These are phyloP conservation scores for Cetraspora pellucida DNA, from an alignment of 192 early-diverging fungal species.

Conservation along the genomic window DNA sequence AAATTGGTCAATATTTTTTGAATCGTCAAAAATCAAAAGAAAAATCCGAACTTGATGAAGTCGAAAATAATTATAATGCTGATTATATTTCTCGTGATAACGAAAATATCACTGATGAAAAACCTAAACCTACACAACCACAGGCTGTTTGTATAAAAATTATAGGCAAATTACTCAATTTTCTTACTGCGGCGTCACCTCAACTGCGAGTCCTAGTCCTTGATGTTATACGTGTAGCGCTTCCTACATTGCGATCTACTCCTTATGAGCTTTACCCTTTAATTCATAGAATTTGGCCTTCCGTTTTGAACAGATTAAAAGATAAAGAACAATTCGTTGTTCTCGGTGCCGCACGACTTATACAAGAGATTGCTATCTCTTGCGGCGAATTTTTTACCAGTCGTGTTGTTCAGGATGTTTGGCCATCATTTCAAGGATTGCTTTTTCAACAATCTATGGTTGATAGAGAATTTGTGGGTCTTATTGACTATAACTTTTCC, in stretches of 20 bases:
- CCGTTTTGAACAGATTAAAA: slow-evolving; percentile 44
- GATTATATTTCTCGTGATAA: background rate
- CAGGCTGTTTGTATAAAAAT: slow-evolving; percentile 49
- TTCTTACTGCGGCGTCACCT: slow-evolving; percentile 52
- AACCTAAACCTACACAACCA: slow-evolving; percentile 37
- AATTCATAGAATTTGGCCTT: slow-evolving; percentile 54
- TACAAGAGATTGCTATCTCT: slow-evolving; percentile 40
- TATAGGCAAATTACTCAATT: slow-evolving; percentile 51
- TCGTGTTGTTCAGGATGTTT: slow-evolving; percentile 44
- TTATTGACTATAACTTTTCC: slow-evolving; percentile 1
- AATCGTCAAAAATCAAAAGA: slow-evolving; percentile 38
- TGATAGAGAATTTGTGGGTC: slow-evolving; percentile 11
- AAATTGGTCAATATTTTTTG: slow-evolving; percentile 50
- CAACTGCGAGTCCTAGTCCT: slow-evolving; percentile 50
- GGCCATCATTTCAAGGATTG: slow-evolving; percentile 43
- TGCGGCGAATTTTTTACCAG: slow-evolving; percentile 45
- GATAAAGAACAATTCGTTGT: slow-evolving; percentile 43
- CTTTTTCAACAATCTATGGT: slow-evolving; percentile 25
- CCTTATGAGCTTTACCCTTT: slow-evolving; percentile 50
- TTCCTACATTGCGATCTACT: slow-evolving; percentile 43
- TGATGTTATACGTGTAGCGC: slow-evolving; percentile 39
- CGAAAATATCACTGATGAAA: slow-evolving; percentile 7
- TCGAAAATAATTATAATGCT: background rate
- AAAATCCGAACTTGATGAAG: slow-evolving; percentile 21
- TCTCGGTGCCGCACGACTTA: slow-evolving; percentile 38